Conservation (phyloP, 2,329 filamentous ascomycete genomes). For the Fusarium clavum region DNA sequence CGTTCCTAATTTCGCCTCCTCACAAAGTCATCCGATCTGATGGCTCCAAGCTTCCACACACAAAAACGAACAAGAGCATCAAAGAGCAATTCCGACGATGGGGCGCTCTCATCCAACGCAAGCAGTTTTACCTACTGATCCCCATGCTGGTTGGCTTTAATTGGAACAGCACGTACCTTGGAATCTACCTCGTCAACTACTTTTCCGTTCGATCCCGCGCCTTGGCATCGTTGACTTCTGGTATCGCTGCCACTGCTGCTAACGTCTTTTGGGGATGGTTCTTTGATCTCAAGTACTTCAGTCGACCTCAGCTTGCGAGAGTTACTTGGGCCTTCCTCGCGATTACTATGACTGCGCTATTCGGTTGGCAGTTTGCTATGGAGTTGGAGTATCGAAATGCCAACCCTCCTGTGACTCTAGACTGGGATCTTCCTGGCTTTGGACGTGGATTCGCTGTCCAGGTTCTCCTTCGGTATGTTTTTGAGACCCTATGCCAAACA, state of each 20-base stretch:
- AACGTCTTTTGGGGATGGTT: constrained; percentile 64
- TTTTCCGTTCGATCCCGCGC: constrained; percentile 63
- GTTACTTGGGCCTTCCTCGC: constrained; percentile 57
- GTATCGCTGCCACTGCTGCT: constrained; percentile 57
- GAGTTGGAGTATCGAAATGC: constrained; percentile 58
- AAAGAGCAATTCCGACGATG: constrained; percentile 33
- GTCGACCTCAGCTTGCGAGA: constrained; percentile 57
- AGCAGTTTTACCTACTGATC: constrained; percentile 60
- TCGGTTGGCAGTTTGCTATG: constrained; percentile 62
- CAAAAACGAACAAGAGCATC: constrained; percentile 27
- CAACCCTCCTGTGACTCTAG: constrained; percentile 54
- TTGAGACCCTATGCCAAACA: accelerated
- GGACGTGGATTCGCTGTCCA: constrained; percentile 61
- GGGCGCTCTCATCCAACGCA: constrained; percentile 54
- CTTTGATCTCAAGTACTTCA: constrained; percentile 57
- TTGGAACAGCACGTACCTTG: constrained; percentile 63
- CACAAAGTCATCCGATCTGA: constrained; percentile 42
- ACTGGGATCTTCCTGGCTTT: constrained; percentile 59
- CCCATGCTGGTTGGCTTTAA: constrained; percentile 63
- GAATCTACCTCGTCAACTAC: constrained; percentile 65
- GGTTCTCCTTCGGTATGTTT: constrained; percentile 57
- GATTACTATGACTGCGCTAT: constrained; percentile 55
- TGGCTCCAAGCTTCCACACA: constrained; percentile 30
- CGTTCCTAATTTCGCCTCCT: constrained; percentile 38
- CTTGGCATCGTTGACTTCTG: constrained; percentile 58